Evolutionary conservation across 768 basidiomycete genomes (phyloP).

Genomic region (Tulasnella sp.): DNA sequence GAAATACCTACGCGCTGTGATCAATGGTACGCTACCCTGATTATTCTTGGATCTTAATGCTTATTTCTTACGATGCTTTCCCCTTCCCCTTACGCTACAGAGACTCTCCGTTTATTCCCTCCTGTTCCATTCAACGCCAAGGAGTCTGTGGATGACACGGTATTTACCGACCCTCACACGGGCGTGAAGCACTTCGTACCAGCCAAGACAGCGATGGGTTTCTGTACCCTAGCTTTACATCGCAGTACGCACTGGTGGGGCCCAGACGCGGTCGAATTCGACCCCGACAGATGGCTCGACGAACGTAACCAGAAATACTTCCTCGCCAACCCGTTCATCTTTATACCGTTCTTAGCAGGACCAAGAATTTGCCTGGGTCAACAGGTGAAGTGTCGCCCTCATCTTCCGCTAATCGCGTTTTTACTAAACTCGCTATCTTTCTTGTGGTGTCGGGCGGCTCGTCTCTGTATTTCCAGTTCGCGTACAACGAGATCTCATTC

Average conservation of each 20-base stretch:
- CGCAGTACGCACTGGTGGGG: constrained; percentile 47
- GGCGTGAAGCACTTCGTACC: constrained; percentile 16
- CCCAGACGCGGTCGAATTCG: constrained; percentile 61
- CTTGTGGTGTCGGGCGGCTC: constrained; percentile 6
- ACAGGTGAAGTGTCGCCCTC: constrained; percentile 22
- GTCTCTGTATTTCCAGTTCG: constrained; percentile 24
- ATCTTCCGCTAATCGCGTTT: constrained; percentile 7
- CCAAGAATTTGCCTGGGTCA: constrained; percentile 34
- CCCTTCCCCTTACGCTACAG: constrained; percentile 27
- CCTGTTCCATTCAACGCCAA: constrained; percentile 28
- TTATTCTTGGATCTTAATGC: background rate
- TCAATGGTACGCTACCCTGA: constrained; percentile 43
- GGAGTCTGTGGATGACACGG: constrained; percentile 1
- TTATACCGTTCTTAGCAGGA: constrained; percentile 61
- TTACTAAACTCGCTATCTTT: background rate
- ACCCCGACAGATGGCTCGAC: constrained; percentile 69
- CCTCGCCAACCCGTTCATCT: constrained; percentile 43
- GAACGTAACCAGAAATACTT: constrained; percentile 22
- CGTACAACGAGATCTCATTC: constrained; percentile 45
- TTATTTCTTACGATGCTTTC: background rate
- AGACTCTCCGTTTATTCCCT: constrained; percentile 44
- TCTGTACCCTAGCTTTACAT: background rate
- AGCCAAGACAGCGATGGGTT: constrained; percentile 12
- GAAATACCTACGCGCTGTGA: constrained; percentile 55
- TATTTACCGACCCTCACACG: constrained; percentile 9